Evolutionary conservation across 495 filamentous ascomycete species (phyloP).

Genomic region (Neurospora intermedia): DNA sequence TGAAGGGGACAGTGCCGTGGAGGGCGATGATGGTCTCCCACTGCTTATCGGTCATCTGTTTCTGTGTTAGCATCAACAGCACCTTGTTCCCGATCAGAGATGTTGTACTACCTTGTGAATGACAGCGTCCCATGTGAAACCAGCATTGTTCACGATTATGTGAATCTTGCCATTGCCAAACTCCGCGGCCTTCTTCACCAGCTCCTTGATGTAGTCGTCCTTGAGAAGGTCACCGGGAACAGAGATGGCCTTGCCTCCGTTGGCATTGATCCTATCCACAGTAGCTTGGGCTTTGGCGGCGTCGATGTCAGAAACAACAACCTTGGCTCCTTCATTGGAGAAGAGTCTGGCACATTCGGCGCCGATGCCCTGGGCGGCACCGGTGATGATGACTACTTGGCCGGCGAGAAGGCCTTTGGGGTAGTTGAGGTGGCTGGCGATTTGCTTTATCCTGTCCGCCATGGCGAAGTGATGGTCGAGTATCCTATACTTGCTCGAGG

Average conservation of each 20-base stretch:
- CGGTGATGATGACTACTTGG: conserved; percentile 82
- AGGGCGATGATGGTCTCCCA: conserved; percentile 77
- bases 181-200: conserved; percentile 63
- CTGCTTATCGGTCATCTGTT: conserved; percentile 76
- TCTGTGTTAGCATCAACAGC: not conserved
- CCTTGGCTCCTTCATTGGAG: conserved; percentile 76
- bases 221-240: conserved; percentile 66
- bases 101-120: conserved; percentile 59
- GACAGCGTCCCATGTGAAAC: conserved; percentile 81
- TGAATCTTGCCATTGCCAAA: conserved; percentile 82
- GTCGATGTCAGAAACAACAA: conserved; percentile 75
- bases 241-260: conserved; percentile 52
- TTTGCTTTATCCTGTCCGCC: conserved; percentile 52
- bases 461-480: conserved; percentile 16
- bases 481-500: not conserved
- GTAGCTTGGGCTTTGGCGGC: conserved; percentile 53
- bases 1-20: conserved; percentile 76
- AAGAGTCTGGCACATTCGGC: conserved; percentile 73
- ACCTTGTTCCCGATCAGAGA: not conserved
- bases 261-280: conserved; percentile 53
- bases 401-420: conserved; percentile 64
- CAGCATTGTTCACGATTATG: conserved; percentile 81
- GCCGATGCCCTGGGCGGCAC: conserved; percentile 80
- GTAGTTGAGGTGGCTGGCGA: conserved; percentile 68
- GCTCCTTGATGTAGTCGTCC: conserved; percentile 49